phyloP scores from a whole-genome alignment of 176 grass and related monocot species.

The Juncus effusus region DNA sequence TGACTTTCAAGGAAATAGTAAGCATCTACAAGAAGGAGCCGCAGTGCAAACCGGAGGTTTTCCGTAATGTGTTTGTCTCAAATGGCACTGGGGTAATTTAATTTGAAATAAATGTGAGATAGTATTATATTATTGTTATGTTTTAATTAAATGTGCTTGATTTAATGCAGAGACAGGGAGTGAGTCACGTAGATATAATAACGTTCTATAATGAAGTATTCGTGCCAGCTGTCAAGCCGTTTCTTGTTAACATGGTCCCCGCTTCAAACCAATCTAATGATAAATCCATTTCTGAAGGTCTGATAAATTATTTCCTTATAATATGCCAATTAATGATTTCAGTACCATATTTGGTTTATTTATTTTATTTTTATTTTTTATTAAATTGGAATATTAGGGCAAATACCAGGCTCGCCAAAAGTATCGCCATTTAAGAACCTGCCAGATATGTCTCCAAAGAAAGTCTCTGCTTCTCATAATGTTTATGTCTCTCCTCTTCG shows the following conservation, averaged over 20 bases:
- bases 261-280: slow-evolving; percentile 39
- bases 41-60: slow-evolving; percentile 78
- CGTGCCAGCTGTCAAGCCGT: slow-evolving; percentile 73
- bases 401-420: slow-evolving; percentile 72
- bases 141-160: background rate
- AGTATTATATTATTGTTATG: slow-evolving; percentile 22
- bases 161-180: slow-evolving; percentile 49
- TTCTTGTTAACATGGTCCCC: slow-evolving; percentile 56
- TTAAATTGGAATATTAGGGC: slow-evolving; percentile 39
- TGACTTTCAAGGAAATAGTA: slow-evolving; percentile 75
- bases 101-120: background rate
- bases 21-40: slow-evolving; percentile 72
- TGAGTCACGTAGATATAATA: slow-evolving; percentile 75
- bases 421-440: slow-evolving; percentile 74
- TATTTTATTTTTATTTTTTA: slow-evolving; percentile 29
- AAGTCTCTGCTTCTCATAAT: slow-evolving; percentile 89
- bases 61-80: slow-evolving; percentile 59
- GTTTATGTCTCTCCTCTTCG: slow-evolving; percentile 85
- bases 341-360: slow-evolving; percentile 11
- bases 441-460: slow-evolving; percentile 96
- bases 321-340: slow-evolving; percentile 26
- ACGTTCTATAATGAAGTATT: slow-evolving; percentile 90
- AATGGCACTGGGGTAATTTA: slow-evolving; percentile 38
- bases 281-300: slow-evolving; percentile 58
- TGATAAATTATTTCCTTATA: background rate